Percentiles rank a stretch among this genome's conserved stretches.
Evolutionary conservation across 1,139 yeast species (phyloP).

Genomic region (Eremothecium sinecaudum): DNA sequence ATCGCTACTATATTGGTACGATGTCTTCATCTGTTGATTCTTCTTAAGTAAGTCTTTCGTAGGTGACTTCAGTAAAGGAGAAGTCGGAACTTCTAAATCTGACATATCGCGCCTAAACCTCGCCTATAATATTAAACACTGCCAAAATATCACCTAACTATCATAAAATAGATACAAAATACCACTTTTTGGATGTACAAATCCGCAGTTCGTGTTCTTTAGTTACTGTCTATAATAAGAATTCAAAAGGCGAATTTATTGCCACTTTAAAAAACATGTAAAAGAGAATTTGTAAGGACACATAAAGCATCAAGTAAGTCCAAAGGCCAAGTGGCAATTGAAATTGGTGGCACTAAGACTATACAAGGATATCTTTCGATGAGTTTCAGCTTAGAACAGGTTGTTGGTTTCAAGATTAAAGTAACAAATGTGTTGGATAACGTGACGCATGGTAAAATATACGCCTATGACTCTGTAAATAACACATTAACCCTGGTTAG

Average conservation of each 20-base stretch:
- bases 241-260: too few species aligned
- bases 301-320: too few species aligned
- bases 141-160: too few species aligned
- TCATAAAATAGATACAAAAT: too few species aligned
- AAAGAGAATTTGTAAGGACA: too few species aligned
- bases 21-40: slow-evolving; percentile 4
- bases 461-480: slow-evolving; percentile 44
- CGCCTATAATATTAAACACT: too few species aligned
- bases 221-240: too few species aligned
- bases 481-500: slow-evolving; percentile 34
- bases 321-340: too few species aligned
- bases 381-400: slow-evolving; percentile 25
- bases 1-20: slow-evolving; percentile 4
- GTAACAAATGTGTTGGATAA: slow-evolving; percentile 53
- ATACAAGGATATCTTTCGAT: slow-evolving; percentile 10
- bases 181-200: too few species aligned
- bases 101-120: too few species aligned
- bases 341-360: background rate
- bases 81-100: slow-evolving; percentile 8
- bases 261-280: background rate
- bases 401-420: slow-evolving; percentile 41
- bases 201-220: too few species aligned
- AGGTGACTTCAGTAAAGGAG: slow-evolving; percentile 11
- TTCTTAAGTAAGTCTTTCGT: slow-evolving; percentile 11
- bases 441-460: slow-evolving; percentile 49